Base-by-base conservation (phyloP, 2,329 filamentous ascomycete species). In the Aspergillus spinulosporus region DNA sequence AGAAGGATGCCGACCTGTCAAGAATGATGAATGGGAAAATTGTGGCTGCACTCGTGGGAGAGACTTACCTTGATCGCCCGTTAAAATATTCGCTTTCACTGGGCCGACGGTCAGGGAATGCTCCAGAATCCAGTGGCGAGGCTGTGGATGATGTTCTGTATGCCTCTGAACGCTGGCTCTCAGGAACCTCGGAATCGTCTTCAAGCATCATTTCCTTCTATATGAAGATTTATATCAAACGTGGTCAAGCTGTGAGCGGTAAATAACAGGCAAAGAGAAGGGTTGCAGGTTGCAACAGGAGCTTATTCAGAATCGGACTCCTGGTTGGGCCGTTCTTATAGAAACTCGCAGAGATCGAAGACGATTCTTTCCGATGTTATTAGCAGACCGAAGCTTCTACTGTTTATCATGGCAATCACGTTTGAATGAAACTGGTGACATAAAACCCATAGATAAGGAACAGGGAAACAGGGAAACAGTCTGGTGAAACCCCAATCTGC, bases 1-100 rank as follows among this genome's bases (percentile, higher is more conserved):
- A 73, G 48, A 77, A 68, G n/a, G 76, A 76, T 5, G 72, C 73
- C 31, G 68, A 70, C 56, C 69, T 70, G 46, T 34, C 37, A 26
- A 32, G 26, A 28, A 21, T 52, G n/a, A 28, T 59, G 32, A 46
- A 21, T 8, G n/a, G 15, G 26, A 26, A 29, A 42, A 12, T 21
- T 21, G 21, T 21, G 21, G 4, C 12, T 12, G 21, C 2, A 12
- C 14, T 48, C 15, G 7, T 26, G 14, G 8, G 36, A 34, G 8
- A 12, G n/a, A n/a, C 32, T 59, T 57, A 61, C 63, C 63, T 57
- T 21, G 48, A 37, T 39, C 59, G 64, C 31, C 57, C 59, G 12
- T 58, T 21, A 31, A 46, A 36, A 54, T 52, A 7, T 12, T 40
- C 46, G 43, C 48, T 37, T 21, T 37, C 39, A 31, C 53, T 58